phyloP scores from a whole-genome alignment of 805 yeast genomes.

The Pichia manshurica region DNA sequence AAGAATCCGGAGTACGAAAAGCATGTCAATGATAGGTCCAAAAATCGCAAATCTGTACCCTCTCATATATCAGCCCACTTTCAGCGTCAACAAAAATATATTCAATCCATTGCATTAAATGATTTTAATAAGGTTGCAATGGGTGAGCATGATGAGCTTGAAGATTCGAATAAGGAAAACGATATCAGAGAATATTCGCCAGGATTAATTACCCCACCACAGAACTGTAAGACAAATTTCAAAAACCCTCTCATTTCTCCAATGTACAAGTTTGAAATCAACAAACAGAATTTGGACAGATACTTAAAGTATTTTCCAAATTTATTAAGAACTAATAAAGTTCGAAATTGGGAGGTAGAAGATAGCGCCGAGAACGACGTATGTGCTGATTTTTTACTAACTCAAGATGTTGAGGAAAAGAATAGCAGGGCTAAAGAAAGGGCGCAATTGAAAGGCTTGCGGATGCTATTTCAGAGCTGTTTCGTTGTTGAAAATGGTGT shows the following conservation, averaged over 20 bases:
- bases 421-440: slow-evolving; percentile 24
- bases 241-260: slow-evolving; percentile 22
- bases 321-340: slow-evolving; percentile 20
- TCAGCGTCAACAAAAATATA: slow-evolving; percentile 19
- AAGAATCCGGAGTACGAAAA: slow-evolving; percentile 24
- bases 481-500: slow-evolving; percentile 22
- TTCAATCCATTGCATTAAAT: slow-evolving; percentile 18
- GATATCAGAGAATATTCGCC: not conserved
- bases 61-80: slow-evolving; percentile 18
- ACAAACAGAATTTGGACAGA: slow-evolving; percentile 16
- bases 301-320: slow-evolving; percentile 12
- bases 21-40: slow-evolving; percentile 6
- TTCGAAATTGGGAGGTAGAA: slow-evolving; percentile 27
- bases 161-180: not conserved
- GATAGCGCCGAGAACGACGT: slow-evolving; percentile 54
- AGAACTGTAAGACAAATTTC: slow-evolving; percentile 21
- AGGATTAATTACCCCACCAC: slow-evolving; percentile 20
- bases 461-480: slow-evolving; percentile 40
- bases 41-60: slow-evolving; percentile 5
- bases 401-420: slow-evolving; percentile 43
- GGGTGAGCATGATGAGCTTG: not conserved
- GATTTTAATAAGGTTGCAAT: slow-evolving; percentile 25
- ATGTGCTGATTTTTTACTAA: slow-evolving; percentile 51
- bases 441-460: slow-evolving; percentile 35
- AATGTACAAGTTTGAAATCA: slow-evolving; percentile 25